Evolutionary conservation across 78 protist genomes (phyloP).

Genomic region (Paratrimastix pyriformis): DNA sequence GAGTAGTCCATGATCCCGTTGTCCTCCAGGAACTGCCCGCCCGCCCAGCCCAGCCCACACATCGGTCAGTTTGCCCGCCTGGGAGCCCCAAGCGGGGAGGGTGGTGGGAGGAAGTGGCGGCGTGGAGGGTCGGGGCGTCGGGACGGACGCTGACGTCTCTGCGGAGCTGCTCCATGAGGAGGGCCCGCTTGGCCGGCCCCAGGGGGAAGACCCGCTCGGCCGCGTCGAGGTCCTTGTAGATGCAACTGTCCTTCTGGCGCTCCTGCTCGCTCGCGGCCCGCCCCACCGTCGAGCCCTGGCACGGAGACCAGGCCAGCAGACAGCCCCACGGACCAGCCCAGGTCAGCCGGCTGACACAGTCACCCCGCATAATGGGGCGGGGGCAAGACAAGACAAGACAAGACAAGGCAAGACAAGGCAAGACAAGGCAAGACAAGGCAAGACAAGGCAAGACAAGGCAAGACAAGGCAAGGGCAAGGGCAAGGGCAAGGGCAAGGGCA

Average conservation of each 20-base stretch:
- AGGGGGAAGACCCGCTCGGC: neutral
- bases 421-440: neutral
- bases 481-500: too few species aligned
- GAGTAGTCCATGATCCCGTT: conserved; percentile 61
- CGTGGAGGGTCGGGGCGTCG: neutral
- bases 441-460: neutral
- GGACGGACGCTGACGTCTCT: too few species aligned
- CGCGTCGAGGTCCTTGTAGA: conserved; percentile 34
- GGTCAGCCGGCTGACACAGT: neutral
- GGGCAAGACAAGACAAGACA: neutral
- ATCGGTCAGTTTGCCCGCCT: neutral
- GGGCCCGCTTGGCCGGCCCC: conserved; percentile 17
- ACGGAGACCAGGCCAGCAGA: too few species aligned
- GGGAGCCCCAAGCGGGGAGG: neutral
- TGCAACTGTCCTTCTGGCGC: neutral
- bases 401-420: neutral
- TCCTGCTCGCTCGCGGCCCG: conserved; percentile 8
- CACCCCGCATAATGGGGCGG: neutral
- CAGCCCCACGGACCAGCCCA: neutral
- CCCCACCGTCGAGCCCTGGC: too few species aligned
- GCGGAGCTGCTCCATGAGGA: conserved; percentile 26
- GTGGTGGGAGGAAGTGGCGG: neutral
- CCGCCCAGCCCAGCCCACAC: too few species aligned
- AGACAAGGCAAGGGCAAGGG: too few species aligned
- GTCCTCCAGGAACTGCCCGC: conserved; percentile 15